Percentiles rank a stretch among this genome's conserved stretches.
These are phyloP conservation scores for Puccinia hordei DNA, from an alignment of 1,284 basidiomycete genomes.

Conservation along the genomic window DNA sequence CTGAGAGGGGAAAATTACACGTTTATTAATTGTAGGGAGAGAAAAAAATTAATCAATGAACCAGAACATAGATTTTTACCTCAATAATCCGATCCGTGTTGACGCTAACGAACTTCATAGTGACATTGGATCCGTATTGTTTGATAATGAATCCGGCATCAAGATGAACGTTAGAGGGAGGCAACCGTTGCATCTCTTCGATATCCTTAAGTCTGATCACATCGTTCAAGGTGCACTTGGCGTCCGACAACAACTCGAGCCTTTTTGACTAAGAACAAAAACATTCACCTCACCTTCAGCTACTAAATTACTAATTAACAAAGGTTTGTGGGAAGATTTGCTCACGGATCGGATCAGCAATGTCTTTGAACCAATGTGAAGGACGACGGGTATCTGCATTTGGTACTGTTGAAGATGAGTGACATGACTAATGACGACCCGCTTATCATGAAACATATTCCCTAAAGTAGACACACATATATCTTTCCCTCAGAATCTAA, in stretches of 20 bases:
- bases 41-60: neutral
- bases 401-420: constrained; percentile 52
- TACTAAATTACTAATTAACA: neutral
- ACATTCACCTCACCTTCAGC: neutral
- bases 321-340: neutral
- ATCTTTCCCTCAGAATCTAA: constrained; percentile 8
- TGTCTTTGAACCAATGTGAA: constrained; percentile 51
- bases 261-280: constrained; percentile 44
- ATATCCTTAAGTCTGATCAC: constrained; percentile 67
- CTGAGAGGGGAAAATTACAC: constrained; percentile 6
- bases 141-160: constrained; percentile 48
- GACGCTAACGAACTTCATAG: constrained; percentile 47
- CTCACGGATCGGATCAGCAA: constrained; percentile 59
- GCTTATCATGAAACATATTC: constrained; percentile 50
- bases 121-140: constrained; percentile 39
- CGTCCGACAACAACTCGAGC: constrained; percentile 51
- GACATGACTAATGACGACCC: constrained; percentile 50
- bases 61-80: constrained; percentile 1
- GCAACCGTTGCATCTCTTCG: constrained; percentile 69
- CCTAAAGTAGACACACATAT: constrained; percentile 7
- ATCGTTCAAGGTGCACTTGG: constrained; percentile 57
- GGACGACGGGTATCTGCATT: constrained; percentile 52
- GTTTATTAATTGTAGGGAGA: neutral
- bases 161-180: constrained; percentile 42
- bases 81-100: constrained; percentile 50